These are phyloP conservation scores for Puccinellia tenuiflora DNA, from an alignment of 176 grass and related monocot species.

Conservation along the genomic window DNA sequence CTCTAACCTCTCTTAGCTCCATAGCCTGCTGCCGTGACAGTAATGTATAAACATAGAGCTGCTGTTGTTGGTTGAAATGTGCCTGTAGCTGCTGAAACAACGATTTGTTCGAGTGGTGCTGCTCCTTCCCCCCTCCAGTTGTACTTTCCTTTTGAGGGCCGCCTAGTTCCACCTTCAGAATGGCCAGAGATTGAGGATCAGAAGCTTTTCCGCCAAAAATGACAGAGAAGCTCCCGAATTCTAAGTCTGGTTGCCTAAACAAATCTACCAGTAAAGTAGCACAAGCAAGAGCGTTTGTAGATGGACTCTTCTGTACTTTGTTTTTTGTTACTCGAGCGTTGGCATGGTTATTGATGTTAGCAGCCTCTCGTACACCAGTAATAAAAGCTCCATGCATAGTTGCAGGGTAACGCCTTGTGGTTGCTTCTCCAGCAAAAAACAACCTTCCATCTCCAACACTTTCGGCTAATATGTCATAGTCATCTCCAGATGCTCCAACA, in stretches of 20 bases:
- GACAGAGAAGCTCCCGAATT: slow-evolving; percentile 86
- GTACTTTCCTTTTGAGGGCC: slow-evolving; percentile 58
- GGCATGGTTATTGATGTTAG: slow-evolving; percentile 65
- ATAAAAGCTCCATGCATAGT: slow-evolving; percentile 99
- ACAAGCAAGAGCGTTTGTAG: slow-evolving; percentile 65
- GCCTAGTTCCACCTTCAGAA: slow-evolving; percentile 83
- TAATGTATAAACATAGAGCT: slow-evolving; percentile 83
- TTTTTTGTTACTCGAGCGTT: slow-evolving; percentile 49
- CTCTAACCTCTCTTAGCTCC: slow-evolving; percentile 95
- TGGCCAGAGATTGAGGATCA: slow-evolving; percentile 71
- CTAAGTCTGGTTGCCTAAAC: slow-evolving; percentile 90
- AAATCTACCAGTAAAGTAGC: slow-evolving; percentile 74
- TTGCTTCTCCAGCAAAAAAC: slow-evolving; percentile 98
- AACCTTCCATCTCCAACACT: slow-evolving; percentile 86
- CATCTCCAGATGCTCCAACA: slow-evolving; percentile 88
- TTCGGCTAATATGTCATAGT: slow-evolving; percentile 94
- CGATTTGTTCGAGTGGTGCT: slow-evolving; percentile 81
- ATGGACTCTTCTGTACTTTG: slow-evolving; percentile 65
- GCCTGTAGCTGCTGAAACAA: slow-evolving; percentile 88
- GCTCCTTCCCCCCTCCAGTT: slow-evolving; percentile 50
- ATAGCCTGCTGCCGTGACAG: slow-evolving; percentile 75
- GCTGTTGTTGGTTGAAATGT: slow-evolving; percentile 88
- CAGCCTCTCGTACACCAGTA: slow-evolving; percentile 80
- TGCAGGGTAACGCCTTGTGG: slow-evolving; percentile 85
- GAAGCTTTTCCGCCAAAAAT: slow-evolving; percentile 77